Base-by-base conservation (phyloP, 768 basidiomycete genomes). In the Hebeloma cylindrosporum region DNA sequence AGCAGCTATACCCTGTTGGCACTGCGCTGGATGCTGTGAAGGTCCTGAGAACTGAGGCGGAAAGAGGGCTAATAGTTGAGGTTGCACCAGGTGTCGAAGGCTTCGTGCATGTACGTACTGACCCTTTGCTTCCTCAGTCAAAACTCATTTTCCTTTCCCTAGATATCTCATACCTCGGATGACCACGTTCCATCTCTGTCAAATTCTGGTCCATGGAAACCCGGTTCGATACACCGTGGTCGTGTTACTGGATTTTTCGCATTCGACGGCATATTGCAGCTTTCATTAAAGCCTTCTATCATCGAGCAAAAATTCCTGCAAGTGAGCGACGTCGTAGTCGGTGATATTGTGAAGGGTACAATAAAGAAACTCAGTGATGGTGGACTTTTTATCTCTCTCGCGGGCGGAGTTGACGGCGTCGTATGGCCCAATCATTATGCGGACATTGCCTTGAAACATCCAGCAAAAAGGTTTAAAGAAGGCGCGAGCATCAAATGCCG, bases 151-250 rank as follows among this genome's bases (percentile, higher is more conserved):
- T 37, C 44, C 40, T 17, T 44, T 21, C 14, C 38, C 10, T 54
- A 98, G 93, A 96, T 99, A 56, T 96, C 95, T 8, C 92, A 96
- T 62, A 73, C 87, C 34, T 88, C 92, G 7, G 93, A 98, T 60
- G 89, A 93, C 34, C 92, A 92, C 60, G 71, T 93, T n/a, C 78
- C 86, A 11, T 75, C 83, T n/a, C 69, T 96, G 17, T 79, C 87
- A 5, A 65, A 74, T n/a, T 80, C 83, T 16, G 88, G 89, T 13
- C 77, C 85, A 16, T 97, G 87, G 87, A 88, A 82, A 63, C 59
- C 79, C 40, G 87, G 83, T 10, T 83, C 91, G 5, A 64, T 82
- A 1, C 95, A 97, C 59, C 74, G 78, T 39, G 93, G 90, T 2
- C 84, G 96, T 35, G 90, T 97, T 3, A 85, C 85, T 8, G 93